phyloP scores from a whole-genome alignment of 129 eudicot genomes.

The Kitagawia praeruptora region DNA sequence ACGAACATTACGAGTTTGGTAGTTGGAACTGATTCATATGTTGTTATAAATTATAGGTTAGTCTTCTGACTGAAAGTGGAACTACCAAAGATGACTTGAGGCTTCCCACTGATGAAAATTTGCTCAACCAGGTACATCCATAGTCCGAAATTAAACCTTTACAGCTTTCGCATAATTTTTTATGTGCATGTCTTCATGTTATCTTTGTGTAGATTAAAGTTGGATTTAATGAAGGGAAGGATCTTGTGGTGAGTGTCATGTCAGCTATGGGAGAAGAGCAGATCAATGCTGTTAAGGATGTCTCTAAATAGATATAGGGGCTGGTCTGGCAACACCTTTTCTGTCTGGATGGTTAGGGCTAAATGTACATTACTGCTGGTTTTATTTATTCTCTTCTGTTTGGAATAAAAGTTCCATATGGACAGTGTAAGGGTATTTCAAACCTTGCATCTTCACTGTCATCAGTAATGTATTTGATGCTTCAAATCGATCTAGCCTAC shows the following conservation, averaged over 20 bases:
- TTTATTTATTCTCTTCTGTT: background rate
- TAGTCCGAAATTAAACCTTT: no score
- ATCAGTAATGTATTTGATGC: background rate
- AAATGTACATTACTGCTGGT: background rate
- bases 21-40: background rate
- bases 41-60: background rate
- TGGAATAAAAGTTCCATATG: background rate
- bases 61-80: slow-evolving; percentile 2
- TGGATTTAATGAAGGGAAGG: slow-evolving; percentile 1
- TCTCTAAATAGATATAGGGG: background rate
- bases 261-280: slow-evolving; percentile 10
- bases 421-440: background rate
- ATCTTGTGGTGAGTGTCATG: slow-evolving; percentile 10
- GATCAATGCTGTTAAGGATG: slow-evolving; percentile 1
- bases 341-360: background rate
- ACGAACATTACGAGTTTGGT: background rate
- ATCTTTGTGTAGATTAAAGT: background rate
- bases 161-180: background rate
- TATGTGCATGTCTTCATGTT: background rate
- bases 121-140: background rate
- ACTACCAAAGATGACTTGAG: slow-evolving; percentile 3
- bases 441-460: background rate
- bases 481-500: background rate
- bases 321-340: background rate
- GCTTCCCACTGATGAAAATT: background rate